Evolutionary conservation across 345 rosid genomes (phyloP).

Genomic region (Sonneratia alba): DNA sequence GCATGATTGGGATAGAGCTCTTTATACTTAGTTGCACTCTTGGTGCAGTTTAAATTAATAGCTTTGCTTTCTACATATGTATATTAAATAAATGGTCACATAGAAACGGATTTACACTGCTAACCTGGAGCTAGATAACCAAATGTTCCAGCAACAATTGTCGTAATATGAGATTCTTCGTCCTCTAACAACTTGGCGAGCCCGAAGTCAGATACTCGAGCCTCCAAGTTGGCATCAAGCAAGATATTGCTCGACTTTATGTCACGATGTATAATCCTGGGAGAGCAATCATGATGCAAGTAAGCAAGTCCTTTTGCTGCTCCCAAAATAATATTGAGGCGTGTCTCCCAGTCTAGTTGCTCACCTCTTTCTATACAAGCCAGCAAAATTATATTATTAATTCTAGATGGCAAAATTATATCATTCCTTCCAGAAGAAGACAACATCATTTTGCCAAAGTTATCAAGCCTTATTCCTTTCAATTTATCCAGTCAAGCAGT

Average conservation of each 20-base stretch:
- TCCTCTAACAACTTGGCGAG: constrained; percentile 92
- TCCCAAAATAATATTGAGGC: constrained; percentile 81
- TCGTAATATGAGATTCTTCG: constrained; percentile 95
- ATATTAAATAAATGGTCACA: too few species aligned
- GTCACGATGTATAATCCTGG: constrained; percentile 97
- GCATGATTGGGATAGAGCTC: neutral
- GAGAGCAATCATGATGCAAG: constrained; percentile 97
- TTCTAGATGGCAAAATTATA: neutral
- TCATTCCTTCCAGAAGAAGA: constrained; percentile 1
- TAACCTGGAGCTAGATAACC: constrained; percentile 99
- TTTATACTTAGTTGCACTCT: neutral
- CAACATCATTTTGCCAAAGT: neutral
- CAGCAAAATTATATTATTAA: neutral
- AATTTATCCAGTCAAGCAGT: neutral
- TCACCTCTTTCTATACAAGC: constrained; percentile 68
- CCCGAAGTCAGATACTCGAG: constrained; percentile 98
- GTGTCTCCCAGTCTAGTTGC: constrained; percentile 90
- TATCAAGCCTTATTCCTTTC: neutral
- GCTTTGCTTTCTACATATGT: neutral
- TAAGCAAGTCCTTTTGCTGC: constrained; percentile 98
- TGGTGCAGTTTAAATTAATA: neutral
- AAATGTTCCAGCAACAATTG: constrained; percentile 98
- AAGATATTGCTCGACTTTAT: constrained; percentile 94
- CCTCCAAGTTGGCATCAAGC: constrained; percentile 94
- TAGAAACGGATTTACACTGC: neutral